phyloP scores from a whole-genome alignment of 164 flowering plant genomes.

The Stephania cephalantha region DNA sequence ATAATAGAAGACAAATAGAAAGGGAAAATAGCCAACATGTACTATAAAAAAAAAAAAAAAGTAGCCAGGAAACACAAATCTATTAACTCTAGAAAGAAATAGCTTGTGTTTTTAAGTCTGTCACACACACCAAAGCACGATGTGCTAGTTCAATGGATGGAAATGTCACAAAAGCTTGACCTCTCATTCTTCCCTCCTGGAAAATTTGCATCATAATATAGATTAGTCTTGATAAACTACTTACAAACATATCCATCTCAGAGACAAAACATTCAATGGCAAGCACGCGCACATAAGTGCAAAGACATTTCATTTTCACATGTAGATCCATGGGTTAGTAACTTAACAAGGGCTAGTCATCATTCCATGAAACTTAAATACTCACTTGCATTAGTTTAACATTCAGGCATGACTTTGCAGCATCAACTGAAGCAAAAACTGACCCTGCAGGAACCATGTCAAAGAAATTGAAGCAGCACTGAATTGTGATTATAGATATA shows the following conservation, averaged over 20 bases:
- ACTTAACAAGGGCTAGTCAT: not conserved
- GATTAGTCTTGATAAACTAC: not conserved
- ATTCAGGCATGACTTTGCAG: conserved; percentile 49
- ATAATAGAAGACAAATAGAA: no score
- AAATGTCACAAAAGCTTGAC: conserved; percentile 93
- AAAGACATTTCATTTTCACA: not conserved
- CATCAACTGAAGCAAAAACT: conserved; percentile 64
- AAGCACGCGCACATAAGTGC: not conserved
- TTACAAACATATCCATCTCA: not conserved
- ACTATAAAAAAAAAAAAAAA: no score
- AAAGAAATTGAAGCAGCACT: conserved; percentile 3
- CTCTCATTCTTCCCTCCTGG: conserved; percentile 99
- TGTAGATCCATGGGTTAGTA: not conserved
- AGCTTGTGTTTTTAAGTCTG: not conserved
- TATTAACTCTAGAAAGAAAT: not conserved
- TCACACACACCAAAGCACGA: conserved; percentile 61
- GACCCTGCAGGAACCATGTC: conserved; percentile 50
- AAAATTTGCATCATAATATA: conserved; percentile 7
- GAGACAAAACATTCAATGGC: not conserved
- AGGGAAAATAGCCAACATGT: no score
- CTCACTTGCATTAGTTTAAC: conserved; percentile 91
- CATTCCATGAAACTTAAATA: not conserved
- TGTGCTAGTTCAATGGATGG: conserved; percentile 83
- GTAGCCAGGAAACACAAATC: not conserved
- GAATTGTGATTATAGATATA: not conserved